Evolutionary conservation across 2,329 filamentous ascomycete species (phyloP), one percentile per base, ranked within the genome.

Genomic region (Scedosporium aurantiacum): DNA sequence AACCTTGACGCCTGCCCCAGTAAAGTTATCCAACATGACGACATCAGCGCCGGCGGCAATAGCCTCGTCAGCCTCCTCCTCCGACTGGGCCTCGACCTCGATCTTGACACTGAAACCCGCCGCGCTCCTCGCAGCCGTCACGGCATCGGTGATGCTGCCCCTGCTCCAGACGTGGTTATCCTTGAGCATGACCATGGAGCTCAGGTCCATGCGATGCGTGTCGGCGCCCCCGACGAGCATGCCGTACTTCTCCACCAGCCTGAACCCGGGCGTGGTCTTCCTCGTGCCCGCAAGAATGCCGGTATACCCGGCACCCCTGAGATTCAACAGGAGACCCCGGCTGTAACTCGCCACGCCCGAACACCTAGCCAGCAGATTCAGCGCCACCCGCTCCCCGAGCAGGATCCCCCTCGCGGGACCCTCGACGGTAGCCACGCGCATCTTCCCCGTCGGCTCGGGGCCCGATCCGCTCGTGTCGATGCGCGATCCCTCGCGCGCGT

Each of bases 91-190:
- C 78, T 99, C 64, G 25, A 99, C 94, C 77, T 99, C 94, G 47
- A 99, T 83, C 80, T 97, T 99, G 63, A 96, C 80, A 47, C 89
- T 85, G 74, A 97, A 99, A 0, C 94, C 94, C 7, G 86, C 93
- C 0, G 88, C 90, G 10, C 86, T 81, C 72, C 90, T 90, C 25
- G 94, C 94, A 2, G 93, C 90, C 47, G 79, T 78, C 25, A 99
- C 92, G 5, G 94, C 94, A 23, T 89, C 85, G 1, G 88, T 86
- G 73, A 99, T 97, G 70, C 88, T 90, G 27, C 88, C 88, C 60
- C 89, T 87, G 64, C 90, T 91, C 88, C 93, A 97, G 62, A 99
- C 88, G 75, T 99, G 94, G 75, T 99, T 99, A 75, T 99, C 94
- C 78, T 99, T 99, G 66, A 99, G 81, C 94, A 99, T 99, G 62